A percentile compares a stretch with the other conserved stretches of the same genome.
phyloP scores from a whole-genome alignment of 2,329 filamentous ascomycete genomes.

The Paecilomyces fulvus region DNA sequence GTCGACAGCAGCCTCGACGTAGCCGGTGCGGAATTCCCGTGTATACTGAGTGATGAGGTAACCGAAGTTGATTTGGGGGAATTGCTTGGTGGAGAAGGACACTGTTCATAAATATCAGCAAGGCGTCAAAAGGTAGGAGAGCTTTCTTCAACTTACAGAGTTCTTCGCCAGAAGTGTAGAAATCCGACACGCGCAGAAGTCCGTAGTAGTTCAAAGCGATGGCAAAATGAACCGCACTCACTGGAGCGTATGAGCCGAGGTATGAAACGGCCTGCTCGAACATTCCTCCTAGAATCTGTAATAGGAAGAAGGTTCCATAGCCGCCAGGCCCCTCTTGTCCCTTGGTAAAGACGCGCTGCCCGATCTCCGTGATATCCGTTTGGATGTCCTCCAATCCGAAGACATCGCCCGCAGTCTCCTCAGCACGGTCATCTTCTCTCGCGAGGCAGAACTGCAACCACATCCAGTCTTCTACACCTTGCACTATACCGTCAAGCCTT shows the following conservation, averaged over 20 bases:
- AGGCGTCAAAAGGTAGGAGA: neutral
- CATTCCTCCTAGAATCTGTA: constrained; percentile 82
- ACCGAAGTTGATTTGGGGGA: constrained; percentile 85
- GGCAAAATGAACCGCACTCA: constrained; percentile 91
- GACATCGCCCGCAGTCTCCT: constrained; percentile 54
- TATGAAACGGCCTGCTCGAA: constrained; percentile 91
- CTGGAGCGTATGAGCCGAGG: constrained; percentile 82
- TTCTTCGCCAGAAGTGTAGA: constrained; percentile 64
- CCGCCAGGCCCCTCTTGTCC: constrained; percentile 67
- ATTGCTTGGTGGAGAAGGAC: constrained; percentile 44
- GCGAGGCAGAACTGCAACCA: constrained; percentile 59
- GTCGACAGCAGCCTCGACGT: constrained; percentile 82
- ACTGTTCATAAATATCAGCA: constrained; percentile 32
- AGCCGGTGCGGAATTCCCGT: constrained; percentile 83
- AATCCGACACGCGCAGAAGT: constrained; percentile 77
- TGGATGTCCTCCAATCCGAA: constrained; percentile 63
- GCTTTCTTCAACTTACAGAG: constrained; percentile 37
- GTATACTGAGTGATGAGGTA: constrained; percentile 94
- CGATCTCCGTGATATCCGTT: constrained; percentile 76
- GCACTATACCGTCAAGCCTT: constrained; percentile 49
- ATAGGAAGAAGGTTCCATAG: constrained; percentile 86
- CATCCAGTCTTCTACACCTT: constrained; percentile 58
- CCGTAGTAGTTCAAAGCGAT: constrained; percentile 85
- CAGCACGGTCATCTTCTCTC: constrained; percentile 51
- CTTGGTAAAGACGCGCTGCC: constrained; percentile 82